Base-by-base conservation (phyloP, 1,139 yeast genomes). In the Suhomyces maxii region DNA sequence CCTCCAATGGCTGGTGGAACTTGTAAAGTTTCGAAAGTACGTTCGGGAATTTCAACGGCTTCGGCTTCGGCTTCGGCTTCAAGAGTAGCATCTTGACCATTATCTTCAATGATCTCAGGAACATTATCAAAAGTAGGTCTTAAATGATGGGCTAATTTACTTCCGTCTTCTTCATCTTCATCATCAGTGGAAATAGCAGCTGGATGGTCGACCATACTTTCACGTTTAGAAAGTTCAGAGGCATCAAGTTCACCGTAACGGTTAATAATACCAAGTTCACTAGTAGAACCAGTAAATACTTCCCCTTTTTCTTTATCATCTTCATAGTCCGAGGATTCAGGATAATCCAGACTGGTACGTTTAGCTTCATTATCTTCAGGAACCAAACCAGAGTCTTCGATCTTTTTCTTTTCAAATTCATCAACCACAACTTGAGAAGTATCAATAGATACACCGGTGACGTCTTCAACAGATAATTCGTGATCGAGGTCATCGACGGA, bases 91-190 rank as follows among this genome's bases (percentile, higher is more conserved):
- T 23, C 42, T 23, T 31, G 23, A 6, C 26, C 13, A 5, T 23
- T 5, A 13, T 61, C 58, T 23, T 59, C 61, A 13, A 66, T 67
- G 14, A 66, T 58, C 42, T 63, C 67, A 2, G 75, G 70, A 10
- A 59, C 57, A 3, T 55, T 53, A 39, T 68, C 73, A 51, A 71
- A 69, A 3, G 58, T 66, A 1, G 76, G 76, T 36, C 67, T 60
- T 42, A 67, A 59, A 4, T 59, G 62, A 36, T 56, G 57, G 7
- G 70, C 68, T 25, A 67, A 53, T 13, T 45, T 44, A 14, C 56
- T 52, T 11, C 61, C 61, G 30, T 59, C 64, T 10, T 53, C 57
- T 3, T 52, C 59, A 5, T 37, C 54, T 41, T 57, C 64, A 12
- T 58, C 59, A 25, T 48, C 51, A 38, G 48, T 45, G 13, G 52